Percentiles rank a stretch among this genome's conserved stretches.
Conservation (phyloP, 2,329 filamentous ascomycete species). For the Elsinoe ampelina region DNA sequence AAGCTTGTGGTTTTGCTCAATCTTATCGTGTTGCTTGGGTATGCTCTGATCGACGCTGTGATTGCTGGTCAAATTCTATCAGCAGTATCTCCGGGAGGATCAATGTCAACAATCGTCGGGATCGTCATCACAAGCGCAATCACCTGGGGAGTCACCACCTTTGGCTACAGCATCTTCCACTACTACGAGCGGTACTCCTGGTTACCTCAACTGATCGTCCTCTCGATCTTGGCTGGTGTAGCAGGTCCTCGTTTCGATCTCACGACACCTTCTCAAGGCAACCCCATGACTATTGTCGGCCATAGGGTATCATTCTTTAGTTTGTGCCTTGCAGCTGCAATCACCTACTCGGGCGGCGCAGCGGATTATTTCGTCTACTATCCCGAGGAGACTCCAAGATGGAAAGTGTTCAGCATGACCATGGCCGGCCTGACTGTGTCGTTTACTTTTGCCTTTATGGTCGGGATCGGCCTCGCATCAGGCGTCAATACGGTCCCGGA, state of each 20-base stretch:
- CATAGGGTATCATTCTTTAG: conserved; percentile 61
- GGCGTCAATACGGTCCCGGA: conserved; percentile 43
- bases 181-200: conserved; percentile 60
- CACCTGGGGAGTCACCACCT: conserved; percentile 55
- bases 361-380: conserved; percentile 63
- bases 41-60: conserved; percentile 54
- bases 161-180: conserved; percentile 60
- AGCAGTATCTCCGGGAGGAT: conserved; percentile 50
- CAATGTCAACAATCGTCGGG: conserved; percentile 55
- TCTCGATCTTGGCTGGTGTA: conserved; percentile 53
- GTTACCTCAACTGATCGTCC: conserved; percentile 52
- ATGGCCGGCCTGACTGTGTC: conserved; percentile 47
- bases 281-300: conserved; percentile 44
- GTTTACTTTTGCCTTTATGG: conserved; percentile 52
- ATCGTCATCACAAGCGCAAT: conserved; percentile 57
- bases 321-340: conserved; percentile 54
- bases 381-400: conserved; percentile 42
- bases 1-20: conserved; percentile 56
- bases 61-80: conserved; percentile 60
- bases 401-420: conserved; percentile 49
- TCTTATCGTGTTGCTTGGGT: conserved; percentile 51
- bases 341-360: conserved; percentile 55
- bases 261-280: conserved; percentile 41
- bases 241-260: conserved; percentile 53
- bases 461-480: conserved; percentile 54